Conservation (phyloP, 2,329 filamentous ascomycete genomes). For the Colletotrichum plurivorum region DNA sequence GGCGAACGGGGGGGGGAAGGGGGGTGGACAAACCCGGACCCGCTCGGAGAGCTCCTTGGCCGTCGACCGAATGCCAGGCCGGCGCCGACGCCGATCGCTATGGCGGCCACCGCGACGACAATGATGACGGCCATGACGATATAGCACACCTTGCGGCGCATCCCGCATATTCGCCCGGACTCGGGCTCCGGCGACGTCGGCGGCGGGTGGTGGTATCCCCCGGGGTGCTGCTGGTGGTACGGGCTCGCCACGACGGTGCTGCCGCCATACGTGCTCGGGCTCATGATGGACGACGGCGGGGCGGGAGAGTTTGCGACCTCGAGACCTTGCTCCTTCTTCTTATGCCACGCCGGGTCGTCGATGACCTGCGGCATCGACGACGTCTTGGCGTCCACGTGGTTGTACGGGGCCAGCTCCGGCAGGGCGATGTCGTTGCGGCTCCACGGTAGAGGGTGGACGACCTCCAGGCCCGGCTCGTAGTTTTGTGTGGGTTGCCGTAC, state of each 20-base stretch:
- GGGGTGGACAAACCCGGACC: conserved; percentile 14
- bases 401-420: conserved; percentile 23
- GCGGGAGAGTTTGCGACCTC: conserved; percentile 11
- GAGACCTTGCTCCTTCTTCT: conserved; percentile 27
- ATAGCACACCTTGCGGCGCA: conserved; percentile 43
- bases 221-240: conserved; percentile 20
- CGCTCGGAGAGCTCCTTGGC: background rate
- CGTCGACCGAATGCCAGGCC: conserved; percentile 41
- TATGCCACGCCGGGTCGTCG: conserved; percentile 21
- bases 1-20: no score
- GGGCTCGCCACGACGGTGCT: conserved; percentile 2
- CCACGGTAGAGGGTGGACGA: conserved; percentile 26
- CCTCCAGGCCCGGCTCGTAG: conserved; percentile 35
- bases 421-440: conserved; percentile 25
- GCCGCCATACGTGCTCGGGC: conserved; percentile 14
- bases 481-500: conserved; percentile 5
- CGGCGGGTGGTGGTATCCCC: conserved; percentile 23
- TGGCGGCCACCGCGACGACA: conserved; percentile 41
- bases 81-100: conserved; percentile 44
- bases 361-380: conserved; percentile 22
- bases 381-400: conserved; percentile 25
- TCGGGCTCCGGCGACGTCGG: conserved; percentile 3
- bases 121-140: conserved; percentile 41
- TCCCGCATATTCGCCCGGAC: conserved; percentile 40
- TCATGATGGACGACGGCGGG: conserved; percentile 3